Conservation (phyloP, 176 grass and related monocot species). For the Oryza glumipatula region DNA sequence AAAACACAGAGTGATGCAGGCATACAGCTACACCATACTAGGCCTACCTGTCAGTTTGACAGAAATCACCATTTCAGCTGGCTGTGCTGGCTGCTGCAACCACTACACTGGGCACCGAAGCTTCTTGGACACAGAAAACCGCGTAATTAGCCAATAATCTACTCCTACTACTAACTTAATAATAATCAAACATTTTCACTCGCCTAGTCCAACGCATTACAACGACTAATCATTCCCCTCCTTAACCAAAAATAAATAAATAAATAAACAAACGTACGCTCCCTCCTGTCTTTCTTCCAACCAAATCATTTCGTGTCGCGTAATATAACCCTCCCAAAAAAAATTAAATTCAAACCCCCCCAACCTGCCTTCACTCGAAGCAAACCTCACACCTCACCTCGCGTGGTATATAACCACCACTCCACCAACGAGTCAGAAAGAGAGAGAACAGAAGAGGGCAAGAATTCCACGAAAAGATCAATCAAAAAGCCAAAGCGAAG, state of each 20-base stretch:
- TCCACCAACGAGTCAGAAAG: background rate
- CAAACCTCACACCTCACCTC: background rate
- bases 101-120: slow-evolving; percentile 26
- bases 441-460: background rate
- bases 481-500: background rate
- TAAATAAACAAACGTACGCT: background rate
- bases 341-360: background rate
- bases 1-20: too few relatives aligned
- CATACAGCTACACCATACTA: too few relatives aligned
- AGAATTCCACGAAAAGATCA: background rate
- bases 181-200: slow-evolving; percentile 14
- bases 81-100: background rate
- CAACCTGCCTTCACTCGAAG: background rate
- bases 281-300: slow-evolving; percentile 11
- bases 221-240: slow-evolving; percentile 33
- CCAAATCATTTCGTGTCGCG: slow-evolving; percentile 38
- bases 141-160: background rate
- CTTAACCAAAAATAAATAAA: background rate
- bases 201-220: slow-evolving; percentile 18
- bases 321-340: slow-evolving; percentile 17
- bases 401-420: background rate
- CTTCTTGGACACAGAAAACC: slow-evolving; percentile 37
- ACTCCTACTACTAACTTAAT: background rate
- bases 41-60: slow-evolving; percentile 5
- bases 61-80: background rate